These are phyloP conservation scores for Glebionis coronaria DNA, from an alignment of 129 eudicot species.

Conservation along the genomic window DNA sequence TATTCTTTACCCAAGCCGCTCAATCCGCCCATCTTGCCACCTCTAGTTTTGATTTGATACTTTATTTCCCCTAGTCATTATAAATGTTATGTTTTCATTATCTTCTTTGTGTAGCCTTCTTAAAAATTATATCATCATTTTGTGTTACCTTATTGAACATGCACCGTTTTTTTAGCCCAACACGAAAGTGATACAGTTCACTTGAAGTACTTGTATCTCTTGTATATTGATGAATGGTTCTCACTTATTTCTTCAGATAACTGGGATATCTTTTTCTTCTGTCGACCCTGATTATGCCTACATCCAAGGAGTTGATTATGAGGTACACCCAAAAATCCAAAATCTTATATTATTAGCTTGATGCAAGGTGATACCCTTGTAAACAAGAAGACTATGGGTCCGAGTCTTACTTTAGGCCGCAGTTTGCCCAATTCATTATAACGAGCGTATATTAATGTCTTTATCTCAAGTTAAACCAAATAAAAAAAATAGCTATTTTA, in stretches of 20 bases:
- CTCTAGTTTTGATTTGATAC: no score
- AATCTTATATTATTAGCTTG: background rate
- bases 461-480: no score
- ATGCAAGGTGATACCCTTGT: slow-evolving; percentile 16
- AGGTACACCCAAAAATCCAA: slow-evolving; percentile 39
- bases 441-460: no score
- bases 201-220: background rate
- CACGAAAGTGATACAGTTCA: background rate
- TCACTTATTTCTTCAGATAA: slow-evolving; percentile 46
- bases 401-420: background rate
- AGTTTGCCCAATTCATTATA: no score
- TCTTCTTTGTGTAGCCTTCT: no score
- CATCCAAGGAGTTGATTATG: slow-evolving; percentile 89
- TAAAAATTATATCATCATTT: background rate
- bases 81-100: background rate
- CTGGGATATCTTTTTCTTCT: slow-evolving; percentile 80
- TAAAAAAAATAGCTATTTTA: no score
- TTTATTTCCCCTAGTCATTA: background rate
- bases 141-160: background rate
- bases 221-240: background rate
- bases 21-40: no score
- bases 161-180: background rate
- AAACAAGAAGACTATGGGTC: background rate
- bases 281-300: slow-evolving; percentile 61
- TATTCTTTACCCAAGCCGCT: no score